Evolutionary conservation across 2,329 filamentous ascomycete genomes (phyloP).

Genomic region (Phaeophleospora eucalypticola): DNA sequence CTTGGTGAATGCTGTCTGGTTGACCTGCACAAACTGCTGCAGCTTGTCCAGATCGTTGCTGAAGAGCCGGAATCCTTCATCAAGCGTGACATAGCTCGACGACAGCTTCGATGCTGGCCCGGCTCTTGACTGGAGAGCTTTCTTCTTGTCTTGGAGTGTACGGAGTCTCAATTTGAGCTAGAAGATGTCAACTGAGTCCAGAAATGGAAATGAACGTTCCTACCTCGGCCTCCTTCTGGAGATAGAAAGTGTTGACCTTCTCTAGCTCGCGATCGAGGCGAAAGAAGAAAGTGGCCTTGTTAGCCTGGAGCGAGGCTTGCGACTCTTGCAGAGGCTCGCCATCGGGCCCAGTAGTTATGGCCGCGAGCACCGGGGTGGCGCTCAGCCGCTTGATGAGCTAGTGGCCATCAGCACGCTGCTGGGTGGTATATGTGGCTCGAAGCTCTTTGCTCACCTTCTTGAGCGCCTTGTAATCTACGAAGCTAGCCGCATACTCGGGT

Average conservation of each 20-base stretch:
- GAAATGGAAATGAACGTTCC: slow-evolving; percentile 27
- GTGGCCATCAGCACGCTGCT: slow-evolving; percentile 6
- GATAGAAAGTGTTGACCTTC: slow-evolving; percentile 96
- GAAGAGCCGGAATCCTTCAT: slow-evolving; percentile 97
- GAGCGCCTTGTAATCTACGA: slow-evolving; percentile 98
- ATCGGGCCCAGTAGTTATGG: slow-evolving; percentile 56
- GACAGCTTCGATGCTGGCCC: slow-evolving; percentile 77
- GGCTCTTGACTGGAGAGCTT: slow-evolving; percentile 72
- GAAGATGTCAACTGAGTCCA: slow-evolving; percentile 4
- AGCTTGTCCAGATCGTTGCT: slow-evolving; percentile 95
- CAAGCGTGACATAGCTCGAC: slow-evolving; percentile 87
- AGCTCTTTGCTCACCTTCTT: slow-evolving; percentile 71
- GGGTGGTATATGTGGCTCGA: background rate
- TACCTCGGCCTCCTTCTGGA: slow-evolving; percentile 97
- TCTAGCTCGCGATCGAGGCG: slow-evolving; percentile 95
- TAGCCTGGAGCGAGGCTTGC: slow-evolving; percentile 87
- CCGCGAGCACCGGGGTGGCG: slow-evolving; percentile 76
- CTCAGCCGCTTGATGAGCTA: slow-evolving; percentile 98
- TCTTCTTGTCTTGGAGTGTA: slow-evolving; percentile 92
- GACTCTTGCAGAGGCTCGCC: slow-evolving; percentile 58
- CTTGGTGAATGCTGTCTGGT: slow-evolving; percentile 96
- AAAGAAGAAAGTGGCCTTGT: slow-evolving; percentile 98
- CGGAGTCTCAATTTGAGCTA: slow-evolving; percentile 90
- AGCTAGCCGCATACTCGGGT: slow-evolving; percentile 97
- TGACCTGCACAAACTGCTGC: slow-evolving; percentile 95